These are phyloP conservation scores for Alternaria angustiovoidea DNA, from an alignment of 2,329 filamentous ascomycete species.

Conservation along the genomic window DNA sequence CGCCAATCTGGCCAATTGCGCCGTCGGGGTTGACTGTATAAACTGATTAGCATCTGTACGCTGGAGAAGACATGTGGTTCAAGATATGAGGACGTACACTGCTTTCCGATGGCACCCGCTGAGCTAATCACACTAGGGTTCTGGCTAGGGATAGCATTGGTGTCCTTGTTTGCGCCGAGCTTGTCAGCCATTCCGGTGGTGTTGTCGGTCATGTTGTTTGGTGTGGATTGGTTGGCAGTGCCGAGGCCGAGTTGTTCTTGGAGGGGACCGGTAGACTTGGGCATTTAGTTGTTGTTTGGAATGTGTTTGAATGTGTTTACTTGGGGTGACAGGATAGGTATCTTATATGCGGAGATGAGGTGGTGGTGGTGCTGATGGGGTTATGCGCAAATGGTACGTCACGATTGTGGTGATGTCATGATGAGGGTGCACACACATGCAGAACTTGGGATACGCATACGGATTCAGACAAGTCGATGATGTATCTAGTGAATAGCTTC, in stretches of 20 bases:
- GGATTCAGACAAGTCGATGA: slow-evolving; percentile 15
- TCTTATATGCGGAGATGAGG: slow-evolving; percentile 3
- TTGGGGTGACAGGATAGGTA: neutral
- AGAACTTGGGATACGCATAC: neutral
- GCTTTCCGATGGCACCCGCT: slow-evolving; percentile 62
- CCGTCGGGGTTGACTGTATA: slow-evolving; percentile 56
- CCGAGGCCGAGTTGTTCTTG: slow-evolving; percentile 28
- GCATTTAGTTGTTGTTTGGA: slow-evolving; percentile 16
- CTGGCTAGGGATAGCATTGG: slow-evolving; percentile 42
- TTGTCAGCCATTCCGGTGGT: slow-evolving; percentile 37
- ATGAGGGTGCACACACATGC: slow-evolving; percentile 9
- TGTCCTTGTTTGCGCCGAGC: slow-evolving; percentile 39
- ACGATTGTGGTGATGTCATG: slow-evolving; percentile 29
- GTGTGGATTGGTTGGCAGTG: slow-evolving; percentile 16
- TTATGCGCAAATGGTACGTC: slow-evolving; percentile 11
- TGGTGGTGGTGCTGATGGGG: neutral
- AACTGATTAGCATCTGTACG: neutral
- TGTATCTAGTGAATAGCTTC: slow-evolving; percentile 18
- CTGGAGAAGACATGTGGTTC: neutral
- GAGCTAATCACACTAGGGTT: slow-evolving; percentile 57
- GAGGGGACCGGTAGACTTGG: slow-evolving; percentile 35
- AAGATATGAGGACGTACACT: slow-evolving; percentile 43
- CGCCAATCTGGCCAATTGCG: slow-evolving; percentile 59
- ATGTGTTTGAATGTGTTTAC: neutral
- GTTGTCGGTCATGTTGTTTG: slow-evolving; percentile 31